Evolutionary conservation across 495 filamentous ascomycete species (phyloP).

Genomic region (Neurospora sp.): DNA sequence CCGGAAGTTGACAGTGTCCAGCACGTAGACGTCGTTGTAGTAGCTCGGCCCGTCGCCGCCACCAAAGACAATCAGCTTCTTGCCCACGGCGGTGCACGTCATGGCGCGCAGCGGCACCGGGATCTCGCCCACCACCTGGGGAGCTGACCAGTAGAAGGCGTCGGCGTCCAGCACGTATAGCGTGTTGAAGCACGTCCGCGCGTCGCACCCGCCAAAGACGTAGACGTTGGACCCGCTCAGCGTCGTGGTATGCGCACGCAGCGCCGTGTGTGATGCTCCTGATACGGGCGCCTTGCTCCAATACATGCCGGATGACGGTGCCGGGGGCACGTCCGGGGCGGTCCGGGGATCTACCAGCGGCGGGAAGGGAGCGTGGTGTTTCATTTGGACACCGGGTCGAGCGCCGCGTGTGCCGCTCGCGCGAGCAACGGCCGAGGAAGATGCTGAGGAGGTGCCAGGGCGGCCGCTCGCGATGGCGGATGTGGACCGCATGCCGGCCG

Average conservation of each 20-base stretch:
- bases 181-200: constrained; percentile 53
- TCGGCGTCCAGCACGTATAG: constrained; percentile 57
- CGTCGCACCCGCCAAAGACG: constrained; percentile 58
- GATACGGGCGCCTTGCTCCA: constrained; percentile 51
- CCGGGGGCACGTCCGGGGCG: constrained; percentile 45
- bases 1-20: constrained; percentile 53
- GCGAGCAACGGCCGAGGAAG: constrained; percentile 5
- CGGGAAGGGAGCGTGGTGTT: constrained; percentile 35
- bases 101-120: constrained; percentile 54
- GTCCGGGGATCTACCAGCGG: constrained; percentile 46
- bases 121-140: constrained; percentile 48
- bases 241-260: constrained; percentile 54
- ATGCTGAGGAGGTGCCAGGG: constrained; percentile 11
- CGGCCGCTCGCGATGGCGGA: constrained; percentile 39
- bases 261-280: constrained; percentile 43
- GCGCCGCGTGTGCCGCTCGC: constrained; percentile 18
- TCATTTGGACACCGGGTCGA: background rate
- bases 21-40: constrained; percentile 59
- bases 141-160: constrained; percentile 52
- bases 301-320: constrained; percentile 61
- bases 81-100: constrained; percentile 56
- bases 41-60: constrained; percentile 57
- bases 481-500: constrained; percentile 36
- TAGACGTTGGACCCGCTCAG: constrained; percentile 51
- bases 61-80: constrained; percentile 56